phyloP scores from a whole-genome alignment of 2,329 filamentous ascomycete genomes.

The Cordyceps cicadae region DNA sequence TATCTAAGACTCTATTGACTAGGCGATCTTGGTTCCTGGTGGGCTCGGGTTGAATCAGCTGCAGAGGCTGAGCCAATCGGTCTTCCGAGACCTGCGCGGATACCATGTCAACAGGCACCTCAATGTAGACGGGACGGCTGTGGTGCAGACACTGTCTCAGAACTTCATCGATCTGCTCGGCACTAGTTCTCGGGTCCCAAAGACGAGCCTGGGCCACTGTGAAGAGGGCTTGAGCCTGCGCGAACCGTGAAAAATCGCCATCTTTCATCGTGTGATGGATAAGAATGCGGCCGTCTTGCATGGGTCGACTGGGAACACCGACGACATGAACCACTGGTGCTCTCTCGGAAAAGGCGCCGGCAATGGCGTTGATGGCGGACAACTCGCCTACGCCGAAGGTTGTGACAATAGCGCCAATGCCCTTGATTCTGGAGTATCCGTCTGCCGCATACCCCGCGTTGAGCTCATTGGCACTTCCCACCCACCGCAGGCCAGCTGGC shows the following conservation, averaged over 20 bases:
- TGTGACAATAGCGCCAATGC: conserved; percentile 42
- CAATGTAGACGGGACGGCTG: conserved; percentile 48
- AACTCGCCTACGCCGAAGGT: conserved; percentile 53
- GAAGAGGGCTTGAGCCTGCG: conserved; percentile 39
- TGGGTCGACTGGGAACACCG: conserved; percentile 37
- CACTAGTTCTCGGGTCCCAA: conserved; percentile 34
- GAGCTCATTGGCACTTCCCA: conserved; percentile 50
- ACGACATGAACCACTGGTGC: conserved; percentile 51
- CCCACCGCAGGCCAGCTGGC: conserved; percentile 30
- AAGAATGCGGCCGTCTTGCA: conserved; percentile 33
- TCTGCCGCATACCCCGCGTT: conserved; percentile 51
- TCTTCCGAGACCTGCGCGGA: conserved; percentile 24
- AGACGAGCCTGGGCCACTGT: conserved; percentile 41
- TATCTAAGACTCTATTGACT: conserved; percentile 28
- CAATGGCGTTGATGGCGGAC: conserved; percentile 51
- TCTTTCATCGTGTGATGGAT: conserved; percentile 51
- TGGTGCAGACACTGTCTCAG: conserved; percentile 42
- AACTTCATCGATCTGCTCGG: conserved; percentile 42
- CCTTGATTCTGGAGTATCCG: conserved; percentile 48
- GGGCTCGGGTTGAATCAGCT: conserved; percentile 12
- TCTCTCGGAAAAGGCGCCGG: conserved; percentile 48
- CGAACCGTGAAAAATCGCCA: conserved; percentile 43
- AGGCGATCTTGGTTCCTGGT: conserved; percentile 19
- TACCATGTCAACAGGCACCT: conserved; percentile 47
- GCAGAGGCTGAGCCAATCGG: conserved; percentile 22